These are phyloP conservation scores for Echeveria elegans DNA, from an alignment of 164 flowering plant species.

Conservation along the genomic window DNA sequence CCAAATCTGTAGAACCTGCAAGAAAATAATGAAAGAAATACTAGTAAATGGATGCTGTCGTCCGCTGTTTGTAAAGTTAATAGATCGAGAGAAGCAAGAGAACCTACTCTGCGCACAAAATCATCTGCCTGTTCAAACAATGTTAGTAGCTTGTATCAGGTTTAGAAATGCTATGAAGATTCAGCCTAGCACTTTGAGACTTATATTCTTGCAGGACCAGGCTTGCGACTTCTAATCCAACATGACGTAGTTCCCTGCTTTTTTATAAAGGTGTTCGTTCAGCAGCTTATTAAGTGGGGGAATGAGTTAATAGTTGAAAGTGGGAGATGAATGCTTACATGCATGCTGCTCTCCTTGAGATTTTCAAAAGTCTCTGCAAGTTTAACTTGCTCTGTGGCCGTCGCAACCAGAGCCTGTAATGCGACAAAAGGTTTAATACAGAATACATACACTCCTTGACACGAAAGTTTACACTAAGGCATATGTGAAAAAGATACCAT, in stretches of 20 bases:
- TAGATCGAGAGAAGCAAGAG: neutral
- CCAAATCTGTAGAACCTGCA: neutral
- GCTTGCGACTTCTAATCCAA: constrained; percentile 29
- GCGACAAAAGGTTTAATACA: neutral
- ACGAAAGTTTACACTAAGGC: neutral
- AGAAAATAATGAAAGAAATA: neutral
- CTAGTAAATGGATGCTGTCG: too few relatives aligned
- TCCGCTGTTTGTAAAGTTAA: neutral
- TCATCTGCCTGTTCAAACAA: neutral
- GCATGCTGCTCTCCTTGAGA: constrained; percentile 33
- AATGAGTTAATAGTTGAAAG: neutral
- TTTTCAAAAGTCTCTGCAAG: constrained; percentile 71
- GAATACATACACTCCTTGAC: neutral
- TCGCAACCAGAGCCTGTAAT: constrained; percentile 54
- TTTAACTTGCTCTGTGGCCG: constrained; percentile 75
- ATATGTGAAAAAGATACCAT: neutral
- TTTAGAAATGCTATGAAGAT: neutral
- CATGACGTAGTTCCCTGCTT: constrained; percentile 33
- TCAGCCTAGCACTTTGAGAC: neutral
- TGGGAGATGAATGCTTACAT: constrained; percentile 31
- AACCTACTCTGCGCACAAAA: neutral
- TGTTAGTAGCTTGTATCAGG: neutral
- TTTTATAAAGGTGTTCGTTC: constrained; percentile 5
- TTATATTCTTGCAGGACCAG: constrained; percentile 21
- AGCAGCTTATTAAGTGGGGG: constrained; percentile 5